Evolutionary conservation across 164 flowering plant genomes (phyloP), one percentile per base, ranked within the genome.

Genomic region (Liquidambar formosana): DNA sequence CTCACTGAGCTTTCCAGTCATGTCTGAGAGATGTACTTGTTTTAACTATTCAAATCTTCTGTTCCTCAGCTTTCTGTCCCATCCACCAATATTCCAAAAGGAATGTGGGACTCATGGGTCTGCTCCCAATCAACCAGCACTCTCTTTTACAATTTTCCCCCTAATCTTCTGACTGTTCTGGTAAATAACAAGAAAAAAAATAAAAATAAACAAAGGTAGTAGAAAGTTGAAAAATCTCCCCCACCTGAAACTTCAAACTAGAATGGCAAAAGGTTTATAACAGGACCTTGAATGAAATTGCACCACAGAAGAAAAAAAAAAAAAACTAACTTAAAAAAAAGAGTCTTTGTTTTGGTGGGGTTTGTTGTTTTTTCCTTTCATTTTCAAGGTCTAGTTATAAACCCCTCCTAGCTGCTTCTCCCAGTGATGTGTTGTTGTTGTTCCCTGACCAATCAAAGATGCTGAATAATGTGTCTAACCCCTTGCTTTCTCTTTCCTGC

Each of bases 31-130:
- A 48, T 61, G 81, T 81, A 81, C 85, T 81, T 80, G 72, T 68
- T 68, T 70, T 12, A 61, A 88, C 93, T 88, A 81, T 89, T 81
- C 63, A 76, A 77, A 80, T 78, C 88, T 89, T 85, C 89, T 87
- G 91, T 89, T 89, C 87, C 90, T 86, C 81, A 79, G 77, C 94
- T 91, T 91, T 91, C 89, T 91, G 94, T 89, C 97, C 85, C 86
- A 83, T 89, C 94, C 82, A 75, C 78, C 76, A 76, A 79, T 75
- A 83, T 79, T 80, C 88, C 82, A 70, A 77, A 79, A 69, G 71
- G 82, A 89, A 81, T 84, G 80, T 81, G 86, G 83, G 83, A 76
- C 86, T 78, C 80, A 57, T 72, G 60, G 68, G 56, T 65, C 78
- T 79, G 84, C 79, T 77, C 76, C 86, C 81, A 83, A 80, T 83